Percentiles rank a stretch among this genome's conserved stretches.
Evolutionary conservation across 2,329 filamentous ascomycete genomes (phyloP).

Genomic region (Pyrenophora graminea): DNA sequence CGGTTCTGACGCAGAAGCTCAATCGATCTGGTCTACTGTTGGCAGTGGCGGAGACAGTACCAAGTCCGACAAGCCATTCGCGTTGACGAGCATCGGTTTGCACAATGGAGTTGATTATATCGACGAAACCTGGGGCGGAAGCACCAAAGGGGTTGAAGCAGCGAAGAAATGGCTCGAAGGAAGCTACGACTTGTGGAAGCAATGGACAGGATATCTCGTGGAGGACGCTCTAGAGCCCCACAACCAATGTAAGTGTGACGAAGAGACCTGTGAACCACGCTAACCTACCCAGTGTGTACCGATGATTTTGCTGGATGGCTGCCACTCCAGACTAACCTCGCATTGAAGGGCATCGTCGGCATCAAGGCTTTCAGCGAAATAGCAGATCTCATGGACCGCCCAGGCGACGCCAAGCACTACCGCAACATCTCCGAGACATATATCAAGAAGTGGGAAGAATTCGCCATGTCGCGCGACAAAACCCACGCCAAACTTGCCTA

Average conservation of each 20-base stretch:
- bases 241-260: constrained; percentile 62
- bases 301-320: constrained; percentile 83
- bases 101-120: constrained; percentile 60
- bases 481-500: constrained; percentile 80
- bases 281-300: constrained; percentile 63
- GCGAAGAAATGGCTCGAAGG: constrained; percentile 67
- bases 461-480: constrained; percentile 70
- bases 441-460: constrained; percentile 71
- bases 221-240: constrained; percentile 73
- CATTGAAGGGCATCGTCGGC: constrained; percentile 81
- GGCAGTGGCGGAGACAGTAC: constrained; percentile 37
- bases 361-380: constrained; percentile 78
- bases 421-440: constrained; percentile 68
- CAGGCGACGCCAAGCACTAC: constrained; percentile 63
- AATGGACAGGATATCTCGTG: constrained; percentile 81
- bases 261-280: not conserved
- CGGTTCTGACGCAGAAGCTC: constrained; percentile 57
- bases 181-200: constrained; percentile 73
- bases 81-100: constrained; percentile 55
- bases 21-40: constrained; percentile 62
- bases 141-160: constrained; percentile 58
- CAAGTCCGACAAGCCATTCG: constrained; percentile 49
- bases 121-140: constrained; percentile 64
- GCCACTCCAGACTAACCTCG: constrained; percentile 78
- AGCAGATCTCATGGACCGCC: constrained; percentile 63